phyloP scores from a whole-genome alignment of 345 rosid genomes.

The Camelina sativa region DNA sequence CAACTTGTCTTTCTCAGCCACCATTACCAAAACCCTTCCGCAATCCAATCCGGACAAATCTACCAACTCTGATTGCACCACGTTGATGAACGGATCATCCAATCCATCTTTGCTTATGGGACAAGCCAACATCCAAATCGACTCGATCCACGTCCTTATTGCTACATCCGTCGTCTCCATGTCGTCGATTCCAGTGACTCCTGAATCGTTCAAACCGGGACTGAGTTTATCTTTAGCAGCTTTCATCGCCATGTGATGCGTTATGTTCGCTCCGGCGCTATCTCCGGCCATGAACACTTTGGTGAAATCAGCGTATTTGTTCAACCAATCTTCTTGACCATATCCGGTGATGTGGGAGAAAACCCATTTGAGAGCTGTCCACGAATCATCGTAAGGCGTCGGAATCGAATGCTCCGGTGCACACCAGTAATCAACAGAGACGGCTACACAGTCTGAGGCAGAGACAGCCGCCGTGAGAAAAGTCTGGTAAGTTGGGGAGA shows the following conservation, averaged over 20 bases:
- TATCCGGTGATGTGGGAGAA: slow-evolving; percentile 50
- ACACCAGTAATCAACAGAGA: slow-evolving; percentile 57
- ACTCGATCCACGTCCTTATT: slow-evolving; percentile 43
- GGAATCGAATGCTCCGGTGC: slow-evolving; percentile 74
- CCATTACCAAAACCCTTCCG: slow-evolving; percentile 47
- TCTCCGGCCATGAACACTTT: slow-evolving; percentile 61
- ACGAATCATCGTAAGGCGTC: slow-evolving; percentile 56
- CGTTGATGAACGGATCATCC: slow-evolving; percentile 59
- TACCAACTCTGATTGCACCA: slow-evolving; percentile 39
- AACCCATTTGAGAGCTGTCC: slow-evolving; percentile 63
- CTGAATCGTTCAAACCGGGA: slow-evolving; percentile 5
- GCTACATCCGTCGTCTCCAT: slow-evolving; percentile 40
- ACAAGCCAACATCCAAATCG: slow-evolving; percentile 44
- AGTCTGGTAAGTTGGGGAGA: slow-evolving; percentile 43
- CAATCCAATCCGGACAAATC: slow-evolving; percentile 46
- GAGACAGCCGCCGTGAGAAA: slow-evolving; percentile 46
- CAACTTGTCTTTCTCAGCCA: slow-evolving; percentile 49
- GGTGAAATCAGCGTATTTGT: slow-evolving; percentile 52
- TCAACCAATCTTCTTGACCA: slow-evolving; percentile 61
- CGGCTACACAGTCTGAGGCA: slow-evolving; percentile 47
- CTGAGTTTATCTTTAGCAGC: slow-evolving; percentile 44
- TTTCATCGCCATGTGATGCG: slow-evolving; percentile 53
- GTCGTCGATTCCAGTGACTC: slow-evolving; percentile 41
- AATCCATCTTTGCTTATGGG: slow-evolving; percentile 47
- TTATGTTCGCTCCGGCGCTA: slow-evolving; percentile 72